Conservation (phyloP, 2,329 filamentous ascomycete species). For the Exophiala spinifera region DNA sequence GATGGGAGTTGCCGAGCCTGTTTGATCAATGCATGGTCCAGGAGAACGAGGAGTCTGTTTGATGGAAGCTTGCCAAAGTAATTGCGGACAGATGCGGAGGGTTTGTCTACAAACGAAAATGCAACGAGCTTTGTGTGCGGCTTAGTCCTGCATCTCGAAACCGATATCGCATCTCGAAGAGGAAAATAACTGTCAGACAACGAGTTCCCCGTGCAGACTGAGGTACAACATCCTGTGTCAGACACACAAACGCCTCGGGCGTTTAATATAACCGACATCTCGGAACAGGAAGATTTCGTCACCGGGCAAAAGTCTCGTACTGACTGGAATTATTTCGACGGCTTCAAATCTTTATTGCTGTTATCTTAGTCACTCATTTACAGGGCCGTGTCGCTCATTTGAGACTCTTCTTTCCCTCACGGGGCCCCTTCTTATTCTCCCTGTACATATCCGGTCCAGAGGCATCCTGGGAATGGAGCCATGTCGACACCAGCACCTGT, state of each 20-base stretch:
- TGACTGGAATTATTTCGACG: too few relatives aligned
- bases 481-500: constrained; percentile 20
- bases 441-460: neutral
- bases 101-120: neutral
- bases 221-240: too few relatives aligned
- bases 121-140: neutral
- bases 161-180: constrained; percentile 7
- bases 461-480: constrained; percentile 18
- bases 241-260: too few relatives aligned
- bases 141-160: neutral
- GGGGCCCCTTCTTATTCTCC: neutral
- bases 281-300: constrained; percentile 9
- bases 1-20: neutral
- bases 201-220: too few relatives aligned
- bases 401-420: constrained; percentile 2
- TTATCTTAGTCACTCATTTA: too few relatives aligned
- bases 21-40: neutral
- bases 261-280: constrained; percentile 1
- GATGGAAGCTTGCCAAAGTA: neutral
- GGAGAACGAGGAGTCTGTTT: neutral
- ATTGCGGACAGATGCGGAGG: neutral
- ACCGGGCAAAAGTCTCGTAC: neutral
- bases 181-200: too few relatives aligned
- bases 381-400: neutral
- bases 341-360: too few relatives aligned